These are phyloP conservation scores for Tricholomella constricta DNA, from an alignment of 768 basidiomycete species.

Conservation along the genomic window DNA sequence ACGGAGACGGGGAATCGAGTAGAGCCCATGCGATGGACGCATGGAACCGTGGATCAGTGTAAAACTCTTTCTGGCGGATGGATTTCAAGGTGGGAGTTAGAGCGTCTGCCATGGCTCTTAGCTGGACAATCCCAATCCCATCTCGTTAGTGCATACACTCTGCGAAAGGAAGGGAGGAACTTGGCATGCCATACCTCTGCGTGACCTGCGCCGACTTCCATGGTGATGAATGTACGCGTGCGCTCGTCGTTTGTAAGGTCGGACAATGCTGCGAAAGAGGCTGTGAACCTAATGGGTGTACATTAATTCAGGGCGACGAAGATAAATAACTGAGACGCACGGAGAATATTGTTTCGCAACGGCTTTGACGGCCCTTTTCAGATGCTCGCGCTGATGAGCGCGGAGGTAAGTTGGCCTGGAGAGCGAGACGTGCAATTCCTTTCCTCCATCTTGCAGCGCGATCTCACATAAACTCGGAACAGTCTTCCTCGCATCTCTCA, in stretches of 20 bases:
- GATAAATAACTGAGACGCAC: constrained; percentile 37
- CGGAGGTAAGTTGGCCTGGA: constrained; percentile 81
- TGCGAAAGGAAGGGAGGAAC: background rate
- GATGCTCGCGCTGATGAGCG: constrained; percentile 74
- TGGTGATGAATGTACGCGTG: constrained; percentile 76
- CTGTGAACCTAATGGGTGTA: constrained; percentile 69
- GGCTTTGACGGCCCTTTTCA: constrained; percentile 61
- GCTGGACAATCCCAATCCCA: too few relatives aligned
- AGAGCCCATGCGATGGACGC: constrained; percentile 89
- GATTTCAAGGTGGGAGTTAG: constrained; percentile 59
- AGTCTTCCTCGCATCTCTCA: constrained; percentile 41
- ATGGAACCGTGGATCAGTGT: constrained; percentile 81
- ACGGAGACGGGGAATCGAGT: constrained; percentile 38
- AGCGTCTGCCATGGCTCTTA: constrained; percentile 53
- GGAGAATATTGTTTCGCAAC: constrained; percentile 46
- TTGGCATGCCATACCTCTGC: constrained; percentile 53
- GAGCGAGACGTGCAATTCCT: constrained; percentile 81
- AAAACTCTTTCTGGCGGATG: constrained; percentile 79
- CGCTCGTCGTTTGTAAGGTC: constrained; percentile 78
- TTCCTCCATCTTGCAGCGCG: too few relatives aligned
- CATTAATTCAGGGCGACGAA: background rate
- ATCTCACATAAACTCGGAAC: constrained; percentile 53
- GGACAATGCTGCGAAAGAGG: constrained; percentile 73
- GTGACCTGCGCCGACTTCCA: constrained; percentile 86
- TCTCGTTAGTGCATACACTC: too few relatives aligned